Base-by-base conservation (phyloP, 2,329 filamentous ascomycete genomes). In the Balansia obtecta region DNA sequence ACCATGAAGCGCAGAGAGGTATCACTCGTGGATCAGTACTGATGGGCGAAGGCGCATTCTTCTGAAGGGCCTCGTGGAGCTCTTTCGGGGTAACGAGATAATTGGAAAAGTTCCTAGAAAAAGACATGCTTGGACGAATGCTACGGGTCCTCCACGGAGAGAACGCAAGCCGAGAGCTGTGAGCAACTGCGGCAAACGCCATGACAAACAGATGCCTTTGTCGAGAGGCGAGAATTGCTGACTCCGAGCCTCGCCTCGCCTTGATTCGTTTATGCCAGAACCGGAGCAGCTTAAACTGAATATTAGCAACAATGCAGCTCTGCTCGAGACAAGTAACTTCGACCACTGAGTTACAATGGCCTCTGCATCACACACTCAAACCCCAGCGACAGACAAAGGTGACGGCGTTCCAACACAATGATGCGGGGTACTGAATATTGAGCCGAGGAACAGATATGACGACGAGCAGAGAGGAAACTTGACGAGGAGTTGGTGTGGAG, bases 1-100 rank as follows among this genome's bases (percentile, higher is more conserved):
- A 98, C 93, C 93, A 98, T 22, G 88, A 79, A 45, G 90, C 93
- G 68, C 90, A 96, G 41, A 98, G 76, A 2, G 93, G 87, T 49
- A 98, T 82, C 42, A 94, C 84, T 57, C 86, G 83, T 1, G 91
- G 86, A 12, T 88, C 82, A 42, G 87, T 85, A 53, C 86, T 88
- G 60, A 91, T 86, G 54, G 84, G 81, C 49, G 84, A 86, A 12
- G 85, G 79, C 3, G 88, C 79, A 66, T 91, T 94, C 70, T 85
- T 85, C 67, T 85, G 83, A 48, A 98, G 76, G 48, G 89, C 90
- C 56, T 85, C 79, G 62, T 84, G 70, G 51, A 97, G 82, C 68
- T 96, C 85, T 54, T 81, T 78, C 1, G 93, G 91, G 2, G 87
- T 84, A 62, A 98, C 85, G 55, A 97, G 76, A 67, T 95, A 97